Conservation (phyloP, 352 stramenopile genomes). For the Globisporangium megalacanthum region DNA sequence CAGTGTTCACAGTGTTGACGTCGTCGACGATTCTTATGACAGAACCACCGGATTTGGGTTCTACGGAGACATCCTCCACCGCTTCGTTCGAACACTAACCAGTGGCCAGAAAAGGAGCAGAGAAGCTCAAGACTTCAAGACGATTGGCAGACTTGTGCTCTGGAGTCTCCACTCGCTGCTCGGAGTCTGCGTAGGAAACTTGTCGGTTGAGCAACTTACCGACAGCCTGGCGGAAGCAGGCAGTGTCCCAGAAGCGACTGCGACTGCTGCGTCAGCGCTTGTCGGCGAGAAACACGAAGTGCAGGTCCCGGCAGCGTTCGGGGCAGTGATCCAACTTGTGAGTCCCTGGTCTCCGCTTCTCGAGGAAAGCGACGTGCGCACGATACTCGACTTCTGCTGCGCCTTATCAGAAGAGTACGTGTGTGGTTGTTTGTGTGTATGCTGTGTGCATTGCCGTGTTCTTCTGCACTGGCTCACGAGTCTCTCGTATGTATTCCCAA, state of each 20-base stretch:
- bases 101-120: not conserved
- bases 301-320: conserved; percentile 19
- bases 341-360: conserved; percentile 17
- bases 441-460: no score
- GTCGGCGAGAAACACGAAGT: conserved; percentile 1
- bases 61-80: conserved; percentile 23
- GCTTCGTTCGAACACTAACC: conserved; percentile 3
- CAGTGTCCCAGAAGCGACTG: no score
- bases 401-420: conserved; percentile 5
- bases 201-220: not conserved
- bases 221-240: not conserved
- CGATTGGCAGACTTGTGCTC: not conserved
- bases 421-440: not conserved
- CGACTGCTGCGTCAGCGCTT: not conserved
- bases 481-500: no score
- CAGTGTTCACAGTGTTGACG: not conserved
- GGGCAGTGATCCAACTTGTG: conserved; percentile 24
- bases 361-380: conserved; percentile 1
- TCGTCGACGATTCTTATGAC: not conserved
- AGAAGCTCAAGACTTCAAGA: not conserved
- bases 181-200: conserved; percentile 2
- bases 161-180: conserved; percentile 5
- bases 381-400: conserved; percentile 15
- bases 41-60: conserved; percentile 24
- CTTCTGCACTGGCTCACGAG: no score